Conservation (phyloP, 2,329 filamentous ascomycete species). For the Sclerotinia sclerotiorum region DNA sequence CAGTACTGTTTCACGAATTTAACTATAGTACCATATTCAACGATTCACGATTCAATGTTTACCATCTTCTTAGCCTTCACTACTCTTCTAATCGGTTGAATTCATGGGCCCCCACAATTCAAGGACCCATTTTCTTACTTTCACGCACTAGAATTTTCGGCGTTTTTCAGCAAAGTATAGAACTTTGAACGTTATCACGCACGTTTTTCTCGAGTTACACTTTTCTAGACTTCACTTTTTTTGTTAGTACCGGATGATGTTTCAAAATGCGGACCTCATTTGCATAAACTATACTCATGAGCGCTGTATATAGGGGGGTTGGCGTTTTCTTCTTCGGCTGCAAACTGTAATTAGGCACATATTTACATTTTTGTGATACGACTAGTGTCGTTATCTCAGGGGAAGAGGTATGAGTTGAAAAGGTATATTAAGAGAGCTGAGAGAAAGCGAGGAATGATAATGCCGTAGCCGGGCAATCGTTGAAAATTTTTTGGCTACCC, state of each 20-base stretch:
- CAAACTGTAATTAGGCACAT: constrained; percentile 10
- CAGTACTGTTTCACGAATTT: not conserved
- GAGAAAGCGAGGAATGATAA: not conserved
- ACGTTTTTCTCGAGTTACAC: constrained; percentile 9
- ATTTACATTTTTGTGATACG: not conserved
- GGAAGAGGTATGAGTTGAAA: not conserved
- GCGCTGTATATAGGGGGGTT: constrained; percentile 15
- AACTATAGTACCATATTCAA: not conserved
- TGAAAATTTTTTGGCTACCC: not conserved
- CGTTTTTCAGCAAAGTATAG: constrained; percentile 6
- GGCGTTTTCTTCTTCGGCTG: not conserved
- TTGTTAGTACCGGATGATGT: constrained; percentile 8
- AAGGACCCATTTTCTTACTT: constrained; percentile 5
- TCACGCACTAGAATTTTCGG: constrained; percentile 9
- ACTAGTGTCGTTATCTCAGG: not conserved
- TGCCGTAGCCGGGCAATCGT: constrained; percentile 4
- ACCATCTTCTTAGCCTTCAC: not conserved
- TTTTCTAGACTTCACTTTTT: constrained; percentile 17
- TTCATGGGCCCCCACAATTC: not conserved
- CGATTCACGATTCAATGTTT: constrained; percentile 23
- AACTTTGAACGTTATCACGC: not conserved
- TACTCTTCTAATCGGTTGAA: constrained; percentile 17
- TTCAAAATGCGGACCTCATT: constrained; percentile 3
- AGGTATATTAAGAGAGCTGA: not conserved
- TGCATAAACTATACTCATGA: constrained; percentile 7